Evolutionary conservation across 148 eudicot genomes (phyloP).

Genomic region (Rhododendron simsii): DNA sequence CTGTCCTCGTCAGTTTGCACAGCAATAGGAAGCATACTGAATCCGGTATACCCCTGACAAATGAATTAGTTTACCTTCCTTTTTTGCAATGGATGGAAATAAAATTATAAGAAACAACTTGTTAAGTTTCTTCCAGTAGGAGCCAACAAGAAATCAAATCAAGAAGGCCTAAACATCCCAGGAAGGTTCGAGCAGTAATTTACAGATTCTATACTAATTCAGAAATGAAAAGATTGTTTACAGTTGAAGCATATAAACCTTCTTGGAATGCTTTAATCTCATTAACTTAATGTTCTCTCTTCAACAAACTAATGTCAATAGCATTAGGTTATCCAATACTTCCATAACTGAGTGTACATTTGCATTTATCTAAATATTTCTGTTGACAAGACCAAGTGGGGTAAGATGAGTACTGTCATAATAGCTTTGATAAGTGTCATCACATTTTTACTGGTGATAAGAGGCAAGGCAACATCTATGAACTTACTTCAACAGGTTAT

Average conservation of each 20-base stretch:
- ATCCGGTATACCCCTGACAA: not conserved
- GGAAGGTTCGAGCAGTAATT: not conserved
- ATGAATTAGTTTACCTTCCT: not conserved
- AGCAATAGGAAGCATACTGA: not conserved
- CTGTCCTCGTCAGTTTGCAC: not conserved
- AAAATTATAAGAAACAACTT: not conserved
- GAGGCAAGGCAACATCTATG: not conserved
- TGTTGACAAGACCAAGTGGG: not conserved
- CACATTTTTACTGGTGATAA: not conserved
- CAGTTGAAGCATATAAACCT: not conserved
- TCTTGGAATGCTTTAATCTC: not conserved
- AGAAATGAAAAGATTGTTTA: not conserved
- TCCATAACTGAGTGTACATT: not conserved
- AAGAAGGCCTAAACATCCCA: not conserved
- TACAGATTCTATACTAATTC: not conserved
- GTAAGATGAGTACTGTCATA: not conserved
- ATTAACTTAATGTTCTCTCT: not conserved
- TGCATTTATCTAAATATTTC: not conserved
- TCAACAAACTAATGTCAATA: not conserved
- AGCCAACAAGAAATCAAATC: not conserved
- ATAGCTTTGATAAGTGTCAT: not conserved
- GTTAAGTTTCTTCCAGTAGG: not conserved
- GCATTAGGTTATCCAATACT: not conserved
- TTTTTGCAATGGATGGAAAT: not conserved
- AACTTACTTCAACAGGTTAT: not conserved